phyloP scores from a whole-genome alignment of 306 rosid genomes.

The Sphenostylis stenocarpa region DNA sequence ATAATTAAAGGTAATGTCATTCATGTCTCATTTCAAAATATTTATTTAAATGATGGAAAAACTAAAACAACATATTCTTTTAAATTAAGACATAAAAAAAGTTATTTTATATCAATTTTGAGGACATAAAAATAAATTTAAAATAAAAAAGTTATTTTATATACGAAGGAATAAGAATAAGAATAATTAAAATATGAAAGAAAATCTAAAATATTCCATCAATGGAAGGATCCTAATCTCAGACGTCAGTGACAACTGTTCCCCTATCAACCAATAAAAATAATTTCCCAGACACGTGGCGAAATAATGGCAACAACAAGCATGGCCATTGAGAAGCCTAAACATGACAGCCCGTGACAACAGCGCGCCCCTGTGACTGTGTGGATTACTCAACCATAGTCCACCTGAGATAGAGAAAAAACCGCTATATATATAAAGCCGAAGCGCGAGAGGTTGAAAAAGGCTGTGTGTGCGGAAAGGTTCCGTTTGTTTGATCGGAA shows the following conservation, averaged over 20 bases:
- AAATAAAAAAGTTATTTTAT: too few species aligned
- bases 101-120: too few species aligned
- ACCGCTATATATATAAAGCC: constrained; percentile 23
- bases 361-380: not conserved
- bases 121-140: too few species aligned
- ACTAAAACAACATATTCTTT: too few species aligned
- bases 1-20: too few species aligned
- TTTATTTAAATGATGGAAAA: too few species aligned
- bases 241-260: not conserved
- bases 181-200: not conserved
- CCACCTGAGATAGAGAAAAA: constrained; percentile 27
- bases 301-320: not conserved
- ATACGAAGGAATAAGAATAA: too few species aligned
- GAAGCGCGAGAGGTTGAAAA: constrained; percentile 26
- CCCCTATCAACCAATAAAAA: not conserved
- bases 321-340: not conserved
- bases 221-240: not conserved
- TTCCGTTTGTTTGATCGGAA: constrained; percentile 28
- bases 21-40: too few species aligned
- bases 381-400: constrained; percentile 29
- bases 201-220: not conserved
- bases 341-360: not conserved
- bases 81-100: too few species aligned
- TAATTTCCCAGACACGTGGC: not conserved
- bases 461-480: not conserved